Evolutionary conservation across 495 filamentous ascomycete genomes (phyloP), one percentile per base, ranked within the genome.

Genomic region (Penicillium crystallinum): DNA sequence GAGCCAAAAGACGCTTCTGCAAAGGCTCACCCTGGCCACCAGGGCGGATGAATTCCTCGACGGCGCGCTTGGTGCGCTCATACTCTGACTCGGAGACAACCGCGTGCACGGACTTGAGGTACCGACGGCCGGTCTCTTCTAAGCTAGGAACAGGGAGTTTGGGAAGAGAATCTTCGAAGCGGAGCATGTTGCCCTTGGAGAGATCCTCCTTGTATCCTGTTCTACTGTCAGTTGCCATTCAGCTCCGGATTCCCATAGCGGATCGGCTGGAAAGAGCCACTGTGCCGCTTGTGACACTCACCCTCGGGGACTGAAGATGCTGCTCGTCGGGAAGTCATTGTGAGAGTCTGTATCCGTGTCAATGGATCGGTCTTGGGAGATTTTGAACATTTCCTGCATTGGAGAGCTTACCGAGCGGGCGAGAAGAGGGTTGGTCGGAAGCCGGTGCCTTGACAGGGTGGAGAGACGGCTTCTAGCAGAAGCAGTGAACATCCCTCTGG

Each of bases 141-240:
- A 99, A 85, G 10, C 87, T 87, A 22, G 95, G 95, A 9, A 97
- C 90, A 10, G 93, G 95, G 18, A 99, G 80, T 39, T 78, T 82
- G 29, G 95, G 95, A 19, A 99, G 83, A 21, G 91, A 97, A 33
- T 97, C 89, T 72, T 99, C 90, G 72, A 93, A 99, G 38, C 95
- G 86, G 55, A 97, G 85, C 89, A 95, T 96, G 17, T 84, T 80
- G 55, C 91, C 90, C 71, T 95, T 96, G 57, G 86, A 86, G 63
- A 79, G 78, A 71, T 99, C 91, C 73, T 97, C 95, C 61, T 78
- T 85, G 77, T 97, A 97, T 49, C 90, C 93, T 93, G 57, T 6
- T 23, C n/a, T 30, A 35, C 25, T n/a, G 23, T 45, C 15, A 33
- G 51, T 42, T 56, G 43, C 34, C 46, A 19, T 25, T 19, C 36